A percentile compares a stretch with the other conserved stretches of the same genome.
These are phyloP conservation scores for Proliferodiscus dingleyae DNA, from an alignment of 2,329 filamentous ascomycete species.

Conservation along the genomic window DNA sequence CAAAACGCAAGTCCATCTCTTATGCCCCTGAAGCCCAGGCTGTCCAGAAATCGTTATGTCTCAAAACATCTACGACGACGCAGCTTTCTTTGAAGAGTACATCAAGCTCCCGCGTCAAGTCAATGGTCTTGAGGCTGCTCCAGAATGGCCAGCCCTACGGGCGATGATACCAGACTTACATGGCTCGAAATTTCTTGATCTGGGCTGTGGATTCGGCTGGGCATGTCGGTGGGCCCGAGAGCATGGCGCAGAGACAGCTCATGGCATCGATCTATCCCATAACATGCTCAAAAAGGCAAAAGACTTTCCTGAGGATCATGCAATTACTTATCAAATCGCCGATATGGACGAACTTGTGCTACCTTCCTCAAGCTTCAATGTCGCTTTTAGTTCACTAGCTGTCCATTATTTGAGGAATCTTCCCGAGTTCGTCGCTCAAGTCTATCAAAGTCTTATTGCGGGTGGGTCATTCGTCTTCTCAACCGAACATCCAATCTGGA, in stretches of 20 bases:
- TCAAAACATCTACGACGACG: constrained; percentile 40
- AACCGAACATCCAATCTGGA: constrained; percentile 44
- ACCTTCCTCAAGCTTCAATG: constrained; percentile 65
- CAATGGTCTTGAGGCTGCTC: constrained; percentile 36
- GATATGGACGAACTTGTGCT: constrained; percentile 34
- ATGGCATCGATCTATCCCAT: constrained; percentile 38
- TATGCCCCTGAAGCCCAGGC: too few relatives aligned
- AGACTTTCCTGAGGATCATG: constrained; percentile 14
- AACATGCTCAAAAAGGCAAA: constrained; percentile 40
- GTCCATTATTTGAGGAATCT: constrained; percentile 96
- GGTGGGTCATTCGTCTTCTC: constrained; percentile 75
- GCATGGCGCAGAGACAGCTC: constrained; percentile 34
- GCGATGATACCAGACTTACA: constrained; percentile 35
- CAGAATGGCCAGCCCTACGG: constrained; percentile 41
- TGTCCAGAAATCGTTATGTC: constrained; percentile 28
- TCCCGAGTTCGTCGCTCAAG: constrained; percentile 71
- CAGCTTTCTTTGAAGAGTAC: constrained; percentile 41
- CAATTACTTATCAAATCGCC: constrained; percentile 31
- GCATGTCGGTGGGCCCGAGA: constrained; percentile 40
- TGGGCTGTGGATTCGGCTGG: constrained; percentile 45
- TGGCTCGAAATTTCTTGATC: constrained; percentile 36
- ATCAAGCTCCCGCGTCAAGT: constrained; percentile 37
- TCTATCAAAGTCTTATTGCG: constrained; percentile 79
- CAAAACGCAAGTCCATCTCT: too few relatives aligned
- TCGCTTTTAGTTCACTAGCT: constrained; percentile 79